phyloP scores from a whole-genome alignment of 306 rosid genomes.

The Cucumis cinereus region DNA sequence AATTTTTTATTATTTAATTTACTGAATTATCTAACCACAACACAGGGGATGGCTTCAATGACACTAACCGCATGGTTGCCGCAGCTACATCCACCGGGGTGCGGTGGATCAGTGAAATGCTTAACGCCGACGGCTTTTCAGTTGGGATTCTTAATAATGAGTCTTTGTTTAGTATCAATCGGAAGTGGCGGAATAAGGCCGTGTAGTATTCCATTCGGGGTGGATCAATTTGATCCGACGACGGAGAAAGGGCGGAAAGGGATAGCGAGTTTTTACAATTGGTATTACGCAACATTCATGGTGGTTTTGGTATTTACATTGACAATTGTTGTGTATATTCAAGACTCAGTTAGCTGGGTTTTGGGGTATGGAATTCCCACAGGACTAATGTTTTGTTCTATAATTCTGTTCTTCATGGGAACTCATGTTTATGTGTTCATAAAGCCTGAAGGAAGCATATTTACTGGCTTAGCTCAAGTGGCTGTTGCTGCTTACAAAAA shows the following conservation, averaged over 20 bases:
- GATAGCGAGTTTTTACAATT: slow-evolving; percentile 49
- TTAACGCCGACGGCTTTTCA: slow-evolving; percentile 18
- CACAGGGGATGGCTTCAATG: slow-evolving; percentile 51
- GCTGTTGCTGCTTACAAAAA: slow-evolving; percentile 55
- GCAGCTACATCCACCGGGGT: slow-evolving; percentile 45
- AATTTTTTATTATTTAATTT: no score
- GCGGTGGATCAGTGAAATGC: slow-evolving; percentile 29
- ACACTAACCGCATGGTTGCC: slow-evolving; percentile 60
- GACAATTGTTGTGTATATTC: slow-evolving; percentile 51
- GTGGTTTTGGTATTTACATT: slow-evolving; percentile 28
- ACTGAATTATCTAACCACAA: no score
- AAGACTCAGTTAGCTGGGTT: slow-evolving; percentile 71
- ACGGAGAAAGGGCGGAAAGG: slow-evolving; percentile 53
- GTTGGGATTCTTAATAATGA: slow-evolving; percentile 28
- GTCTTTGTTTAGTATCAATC: slow-evolving; percentile 33
- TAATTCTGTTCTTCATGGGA: slow-evolving; percentile 41
- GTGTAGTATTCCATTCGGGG: slow-evolving; percentile 80
- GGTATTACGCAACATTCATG: slow-evolving; percentile 41
- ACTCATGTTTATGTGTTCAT: slow-evolving; percentile 26
- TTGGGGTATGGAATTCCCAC: slow-evolving; percentile 66
- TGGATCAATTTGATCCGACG: slow-evolving; percentile 60
- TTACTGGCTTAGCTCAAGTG: slow-evolving; percentile 36
- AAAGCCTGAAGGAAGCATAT: slow-evolving; percentile 48
- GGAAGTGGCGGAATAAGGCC: slow-evolving; percentile 70
- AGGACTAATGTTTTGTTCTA: slow-evolving; percentile 31